Evolutionary conservation across 2,329 filamentous ascomycete genomes (phyloP), one percentile per base, ranked within the genome.

Genomic region (Hypoxylon sp.): DNA sequence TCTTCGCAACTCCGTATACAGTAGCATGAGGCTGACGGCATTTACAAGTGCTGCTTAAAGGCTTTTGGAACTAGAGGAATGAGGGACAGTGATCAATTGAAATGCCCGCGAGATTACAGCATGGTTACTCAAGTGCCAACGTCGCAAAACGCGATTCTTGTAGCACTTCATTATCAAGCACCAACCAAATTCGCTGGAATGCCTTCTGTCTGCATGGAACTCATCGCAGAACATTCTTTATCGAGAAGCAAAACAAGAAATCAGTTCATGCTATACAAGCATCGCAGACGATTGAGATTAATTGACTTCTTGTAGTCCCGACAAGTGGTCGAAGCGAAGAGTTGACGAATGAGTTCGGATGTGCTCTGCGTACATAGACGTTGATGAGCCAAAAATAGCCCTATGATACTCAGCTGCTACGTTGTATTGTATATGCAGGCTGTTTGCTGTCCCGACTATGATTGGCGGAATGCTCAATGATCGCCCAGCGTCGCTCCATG

Each of bases 401-500:
- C 61, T 23, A 27, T 46, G 47, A 34, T 61, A 55, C 60, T 65
- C 55, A 66, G 48, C 64, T 69, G 63, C 57, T 69, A 69, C 67
- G 67, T 69, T 61, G 67, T 67, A 69, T 69, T 61, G 67, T 67
- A 69, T 69, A 69, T 69, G 55, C 63, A 67, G 63, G 57, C 37
- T 47, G 58, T 63, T 67, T 45, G 55, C 51, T 61, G 45, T 47
- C 59, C 50, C 16, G 30, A 19, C 45, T 48, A 16, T 59, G 48
- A 69, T 69, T 69, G 67, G 67, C 41, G 19, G 43, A 32, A 54
- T 23, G 34, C 34, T 23, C 6, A 56, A 48, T 63, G 63, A 69
- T 63, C 63, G 59, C 41, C 60, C n/a, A 66, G 12, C 53, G 46
- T 61, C 53, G 34, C 47, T 66, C 52, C 30, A 52, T 56, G 46